These are phyloP conservation scores for Arthrobotrys pseudoclavata DNA, from an alignment of 2,329 filamentous ascomycete species.

Conservation along the genomic window DNA sequence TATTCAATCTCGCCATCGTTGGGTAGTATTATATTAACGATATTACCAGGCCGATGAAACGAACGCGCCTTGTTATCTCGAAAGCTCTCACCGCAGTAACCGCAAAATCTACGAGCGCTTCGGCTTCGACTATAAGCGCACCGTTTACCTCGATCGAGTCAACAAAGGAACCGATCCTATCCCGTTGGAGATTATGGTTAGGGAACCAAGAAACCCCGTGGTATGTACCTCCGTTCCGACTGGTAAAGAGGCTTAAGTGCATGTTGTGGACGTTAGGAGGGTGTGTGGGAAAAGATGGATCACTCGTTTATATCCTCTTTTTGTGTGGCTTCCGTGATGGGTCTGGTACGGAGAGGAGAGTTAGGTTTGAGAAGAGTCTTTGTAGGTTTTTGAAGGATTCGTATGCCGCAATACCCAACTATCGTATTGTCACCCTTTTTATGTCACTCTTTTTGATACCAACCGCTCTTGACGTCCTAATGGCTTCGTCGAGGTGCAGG, in stretches of 20 bases:
- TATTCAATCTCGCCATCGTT: not conserved
- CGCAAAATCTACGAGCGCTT: conserved; percentile 80
- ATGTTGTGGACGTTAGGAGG: conserved; percentile 62
- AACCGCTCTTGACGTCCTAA: conserved; percentile 34
- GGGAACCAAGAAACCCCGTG: conserved; percentile 79
- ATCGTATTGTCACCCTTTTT: conserved; percentile 60
- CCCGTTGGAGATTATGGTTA: conserved; percentile 83
- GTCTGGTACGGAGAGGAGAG: conserved; percentile 20
- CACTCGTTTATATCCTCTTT: conserved; percentile 44
- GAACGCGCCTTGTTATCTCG: conserved; percentile 78
- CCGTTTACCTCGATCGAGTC: conserved; percentile 70
- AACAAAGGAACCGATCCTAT: conserved; percentile 70
- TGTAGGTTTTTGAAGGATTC: conserved; percentile 14
- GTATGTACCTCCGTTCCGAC: conserved; percentile 62
- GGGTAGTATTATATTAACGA: not conserved
- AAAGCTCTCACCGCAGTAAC: conserved; percentile 79
- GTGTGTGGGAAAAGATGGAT: conserved; percentile 35
- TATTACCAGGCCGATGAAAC: conserved; percentile 76
- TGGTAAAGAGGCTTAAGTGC: conserved; percentile 61
- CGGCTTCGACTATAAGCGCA: conserved; percentile 77
- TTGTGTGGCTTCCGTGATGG: conserved; percentile 18
- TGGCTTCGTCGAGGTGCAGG: conserved; percentile 28
- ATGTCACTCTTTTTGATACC: conserved; percentile 28
- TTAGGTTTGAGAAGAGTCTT: conserved; percentile 31
- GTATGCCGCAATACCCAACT: conserved; percentile 61